A percentile compares a stretch with the other conserved stretches of the same genome.
These are phyloP conservation scores for Stygiomarasmius scandens DNA, from an alignment of 1,284 basidiomycete species.

Conservation along the genomic window DNA sequence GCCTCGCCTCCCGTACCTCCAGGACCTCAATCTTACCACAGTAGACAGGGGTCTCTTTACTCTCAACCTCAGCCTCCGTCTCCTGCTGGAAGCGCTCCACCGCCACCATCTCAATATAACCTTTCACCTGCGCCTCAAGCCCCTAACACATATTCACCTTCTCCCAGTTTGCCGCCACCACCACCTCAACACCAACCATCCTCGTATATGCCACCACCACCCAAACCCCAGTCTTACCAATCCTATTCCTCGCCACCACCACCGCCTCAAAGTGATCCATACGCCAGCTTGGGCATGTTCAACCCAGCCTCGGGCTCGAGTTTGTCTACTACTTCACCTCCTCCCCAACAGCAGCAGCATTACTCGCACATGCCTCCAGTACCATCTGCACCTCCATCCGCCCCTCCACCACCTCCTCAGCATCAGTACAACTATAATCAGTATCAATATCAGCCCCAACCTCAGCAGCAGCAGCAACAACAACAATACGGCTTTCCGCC, in stretches of 20 bases:
- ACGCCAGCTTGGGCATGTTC: slow-evolving; percentile 53
- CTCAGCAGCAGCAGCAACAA: slow-evolving; percentile 9
- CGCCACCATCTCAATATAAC: slow-evolving; percentile 14
- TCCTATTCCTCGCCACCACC: slow-evolving; percentile 35
- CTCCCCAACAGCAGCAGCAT: slow-evolving; percentile 31
- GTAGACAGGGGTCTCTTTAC: neutral
- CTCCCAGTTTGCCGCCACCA: slow-evolving; percentile 26
- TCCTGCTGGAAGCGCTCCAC: neutral
- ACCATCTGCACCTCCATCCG: neutral
- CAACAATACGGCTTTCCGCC: slow-evolving; percentile 12
- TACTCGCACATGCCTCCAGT: slow-evolving; percentile 2
- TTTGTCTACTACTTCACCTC: slow-evolving; percentile 32
- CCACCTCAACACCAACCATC: slow-evolving; percentile 4
- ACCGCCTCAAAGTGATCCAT: slow-evolving; percentile 50
- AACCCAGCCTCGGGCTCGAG: slow-evolving; percentile 25
- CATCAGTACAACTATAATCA: slow-evolving; percentile 14
- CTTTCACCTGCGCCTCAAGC: neutral
- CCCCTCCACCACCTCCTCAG: slow-evolving; percentile 12
- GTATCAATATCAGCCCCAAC: slow-evolving; percentile 20
- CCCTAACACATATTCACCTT: slow-evolving; percentile 19
- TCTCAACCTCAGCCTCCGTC: neutral
- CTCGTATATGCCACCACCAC: slow-evolving; percentile 6
- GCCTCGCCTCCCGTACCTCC: slow-evolving; percentile 14
- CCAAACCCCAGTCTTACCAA: slow-evolving; percentile 14
- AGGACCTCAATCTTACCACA: slow-evolving; percentile 1